Evolutionary conservation across 208 protist species (phyloP), one percentile per base, ranked within the genome.

Genomic region (Wallacemonas sp.): DNA sequence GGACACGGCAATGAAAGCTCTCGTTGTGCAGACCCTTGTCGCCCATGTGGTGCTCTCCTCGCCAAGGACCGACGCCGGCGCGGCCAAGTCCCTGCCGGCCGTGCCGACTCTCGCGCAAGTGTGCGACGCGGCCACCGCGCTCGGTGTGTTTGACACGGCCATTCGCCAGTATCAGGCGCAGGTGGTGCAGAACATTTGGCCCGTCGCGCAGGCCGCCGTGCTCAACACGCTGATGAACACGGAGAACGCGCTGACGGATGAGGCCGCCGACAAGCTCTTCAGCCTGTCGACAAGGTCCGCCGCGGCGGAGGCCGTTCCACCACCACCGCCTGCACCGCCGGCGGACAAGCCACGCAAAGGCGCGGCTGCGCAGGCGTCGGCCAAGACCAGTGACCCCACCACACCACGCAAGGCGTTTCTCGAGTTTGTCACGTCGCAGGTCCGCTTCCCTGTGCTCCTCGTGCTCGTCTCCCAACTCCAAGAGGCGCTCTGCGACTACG

Each of bases 171-270:
- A 59, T n/a, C 52, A 59, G 20, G n/a, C 3, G 12, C 52, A 59
- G 31, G 52, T 59, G 11, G 32, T 59, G 29, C 52, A 41, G 18
- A 23, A n/a, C 22, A 42, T 59, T 8, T 59, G 52, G 52, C 31
- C 52, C 3, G 29, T 44, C 4, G 20, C n/a, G 7, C 52, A 59
- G 29, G 39, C 52, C 3, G 22, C 52, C 10, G 52, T 23, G 4
- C 11, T 59, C 52, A 59, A 59, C 22, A 1, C 52, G 11, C 52
- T 59, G n/a, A 59, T 59, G 52, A 59, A 36, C 52, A 33, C 52
- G 4, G 29, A 59, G 3, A 39, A 22, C 20, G 52, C 52, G 14
- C 14, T 59, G n/a, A 59, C 52, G 8, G 52, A 59, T 8, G 52
- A 59, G n/a, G 52, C 32, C 5, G 52, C 52, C 12, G 32, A 59